Evolutionary conservation across 352 stramenopile species (phyloP).

Genomic region (Peronosclerospora sorghi): DNA sequence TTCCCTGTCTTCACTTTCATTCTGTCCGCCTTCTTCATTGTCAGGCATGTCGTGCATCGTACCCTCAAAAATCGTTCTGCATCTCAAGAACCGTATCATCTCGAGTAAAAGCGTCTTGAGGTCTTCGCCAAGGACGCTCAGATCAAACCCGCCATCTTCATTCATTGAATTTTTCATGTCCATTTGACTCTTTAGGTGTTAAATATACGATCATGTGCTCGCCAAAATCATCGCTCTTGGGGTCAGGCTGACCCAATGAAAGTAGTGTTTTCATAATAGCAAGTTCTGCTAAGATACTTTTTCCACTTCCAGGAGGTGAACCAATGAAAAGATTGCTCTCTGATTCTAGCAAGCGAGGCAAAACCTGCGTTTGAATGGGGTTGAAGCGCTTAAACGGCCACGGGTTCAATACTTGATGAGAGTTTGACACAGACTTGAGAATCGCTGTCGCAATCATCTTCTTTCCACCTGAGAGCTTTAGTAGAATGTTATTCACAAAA

Average conservation of each 20-base stretch:
- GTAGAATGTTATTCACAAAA: constrained; percentile 84
- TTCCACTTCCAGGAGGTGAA: constrained; percentile 91
- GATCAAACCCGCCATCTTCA: constrained; percentile 80
- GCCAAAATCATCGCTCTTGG: constrained; percentile 46
- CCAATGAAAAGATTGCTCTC: constrained; percentile 93
- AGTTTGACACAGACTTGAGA: constrained; percentile 32
- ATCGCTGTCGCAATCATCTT: constrained; percentile 46
- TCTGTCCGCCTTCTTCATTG: no score
- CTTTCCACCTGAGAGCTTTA: constrained; percentile 58
- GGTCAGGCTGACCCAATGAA: constrained; percentile 38
- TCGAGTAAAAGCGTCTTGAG: no score
- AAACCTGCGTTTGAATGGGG: constrained; percentile 97
- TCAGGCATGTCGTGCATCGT: no score
- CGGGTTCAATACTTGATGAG: constrained; percentile 25
- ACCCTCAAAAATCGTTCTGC: no score
- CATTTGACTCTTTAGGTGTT: constrained; percentile 79
- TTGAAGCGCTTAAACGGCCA: constrained; percentile 93
- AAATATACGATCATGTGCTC: constrained; percentile 90
- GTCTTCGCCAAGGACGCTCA: constrained; percentile 62
- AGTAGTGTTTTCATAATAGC: constrained; percentile 90
- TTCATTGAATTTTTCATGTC: constrained; percentile 60
- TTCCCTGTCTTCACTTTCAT: no score
- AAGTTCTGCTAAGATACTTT: constrained; percentile 91
- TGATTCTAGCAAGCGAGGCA: constrained; percentile 92
- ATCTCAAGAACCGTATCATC: no score